Evolutionary conservation across 1,284 basidiomycete genomes (phyloP).

Genomic region (Pseudozyma flocculosa): DNA sequence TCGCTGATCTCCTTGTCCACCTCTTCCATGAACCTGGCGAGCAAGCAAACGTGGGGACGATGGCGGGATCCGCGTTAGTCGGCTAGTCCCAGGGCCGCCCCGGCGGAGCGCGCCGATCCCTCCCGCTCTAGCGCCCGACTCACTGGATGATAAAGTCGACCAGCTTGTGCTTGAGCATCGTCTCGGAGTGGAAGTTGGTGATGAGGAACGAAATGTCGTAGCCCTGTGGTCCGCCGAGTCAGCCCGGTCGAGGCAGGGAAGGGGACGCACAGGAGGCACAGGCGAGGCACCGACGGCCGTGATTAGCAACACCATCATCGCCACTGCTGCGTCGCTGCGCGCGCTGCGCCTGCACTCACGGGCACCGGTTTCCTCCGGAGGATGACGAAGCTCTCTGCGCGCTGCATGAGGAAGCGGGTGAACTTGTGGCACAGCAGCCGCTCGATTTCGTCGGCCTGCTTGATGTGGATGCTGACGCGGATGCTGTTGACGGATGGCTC

Average conservation of each 20-base stretch:
- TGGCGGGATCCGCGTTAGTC: too few relatives aligned
- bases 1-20: constrained; percentile 87
- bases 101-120: too few relatives aligned
- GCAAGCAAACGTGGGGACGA: too few relatives aligned
- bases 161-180: constrained; percentile 98
- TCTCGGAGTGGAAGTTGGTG: constrained; percentile 93
- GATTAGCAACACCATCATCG: too few relatives aligned
- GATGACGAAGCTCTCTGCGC: constrained; percentile 95
- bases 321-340: too few relatives aligned
- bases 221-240: constrained; percentile 53
- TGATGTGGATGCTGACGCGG: constrained; percentile 93
- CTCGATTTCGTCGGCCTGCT: constrained; percentile 99
- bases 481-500: constrained; percentile 97
- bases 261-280: too few relatives aligned
- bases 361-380: constrained; percentile 87
- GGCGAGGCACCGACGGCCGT: too few relatives aligned
- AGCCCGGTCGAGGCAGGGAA: background rate
- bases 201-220: constrained; percentile 99
- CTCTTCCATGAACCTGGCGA: constrained; percentile 88
- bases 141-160: constrained; percentile 99
- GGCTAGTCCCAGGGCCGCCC: too few relatives aligned
- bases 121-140: constrained; percentile 10
- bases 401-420: constrained; percentile 98
- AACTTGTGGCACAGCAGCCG: constrained; percentile 96
- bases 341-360: constrained; percentile 62